phyloP scores from a whole-genome alignment of 164 flowering plant genomes.

The Vitis riparia region DNA sequence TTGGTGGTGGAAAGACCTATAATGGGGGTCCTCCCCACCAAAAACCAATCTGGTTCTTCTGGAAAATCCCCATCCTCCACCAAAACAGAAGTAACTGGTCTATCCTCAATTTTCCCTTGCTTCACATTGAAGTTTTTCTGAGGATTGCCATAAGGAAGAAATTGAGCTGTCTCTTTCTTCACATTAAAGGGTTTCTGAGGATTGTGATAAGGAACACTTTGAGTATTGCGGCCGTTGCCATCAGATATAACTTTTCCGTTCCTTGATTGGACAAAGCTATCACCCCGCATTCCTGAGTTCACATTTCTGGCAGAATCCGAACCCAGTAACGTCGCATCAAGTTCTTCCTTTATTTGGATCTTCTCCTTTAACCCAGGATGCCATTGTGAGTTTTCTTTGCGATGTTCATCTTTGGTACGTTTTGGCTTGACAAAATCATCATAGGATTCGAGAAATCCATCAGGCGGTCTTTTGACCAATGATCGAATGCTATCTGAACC shows the following conservation, averaged over 20 bases:
- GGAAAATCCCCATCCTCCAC: constrained; percentile 72
- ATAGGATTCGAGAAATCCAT: not conserved
- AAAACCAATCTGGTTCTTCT: constrained; percentile 62
- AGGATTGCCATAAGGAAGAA: not conserved
- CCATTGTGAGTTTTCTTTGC: not conserved
- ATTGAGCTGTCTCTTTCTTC: not conserved
- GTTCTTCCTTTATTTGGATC: constrained; percentile 17
- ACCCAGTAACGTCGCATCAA: constrained; percentile 2
- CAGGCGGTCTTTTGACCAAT: not conserved
- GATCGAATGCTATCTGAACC: not conserved
- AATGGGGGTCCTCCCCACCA: constrained; percentile 60
- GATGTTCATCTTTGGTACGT: not conserved
- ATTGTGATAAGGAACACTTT: not conserved
- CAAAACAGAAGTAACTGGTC: constrained; percentile 13
- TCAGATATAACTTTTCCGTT: not conserved
- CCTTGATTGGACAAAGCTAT: not conserved
- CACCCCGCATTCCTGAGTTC: not conserved
- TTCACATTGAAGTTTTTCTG: not conserved
- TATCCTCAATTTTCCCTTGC: constrained; percentile 10
- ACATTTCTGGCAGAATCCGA: constrained; percentile 1
- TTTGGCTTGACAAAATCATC: not conserved
- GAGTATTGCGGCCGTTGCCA: not conserved
- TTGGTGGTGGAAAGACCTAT: constrained; percentile 57
- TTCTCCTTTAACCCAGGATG: not conserved
- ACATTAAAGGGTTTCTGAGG: constrained; percentile 6